phyloP scores from a whole-genome alignment of 768 basidiomycete species.

The Zangia roseola region DNA sequence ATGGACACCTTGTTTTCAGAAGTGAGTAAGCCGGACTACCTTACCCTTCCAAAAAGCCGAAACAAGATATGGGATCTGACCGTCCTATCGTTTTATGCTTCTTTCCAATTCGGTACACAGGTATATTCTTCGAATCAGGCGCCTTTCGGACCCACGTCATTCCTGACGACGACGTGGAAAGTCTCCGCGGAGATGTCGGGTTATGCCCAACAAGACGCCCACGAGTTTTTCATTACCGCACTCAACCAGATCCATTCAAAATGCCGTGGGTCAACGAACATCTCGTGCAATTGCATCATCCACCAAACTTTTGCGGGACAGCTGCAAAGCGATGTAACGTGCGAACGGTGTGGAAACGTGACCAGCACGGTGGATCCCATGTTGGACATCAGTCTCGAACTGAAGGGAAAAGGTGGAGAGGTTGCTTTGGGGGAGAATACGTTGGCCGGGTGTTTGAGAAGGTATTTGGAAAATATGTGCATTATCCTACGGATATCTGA shows the following conservation, averaged over 20 bases:
- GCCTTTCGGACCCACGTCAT: constrained; percentile 79
- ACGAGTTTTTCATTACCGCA: constrained; percentile 81
- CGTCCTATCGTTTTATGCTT: too few species aligned
- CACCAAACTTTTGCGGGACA: constrained; percentile 88
- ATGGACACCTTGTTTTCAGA: constrained; percentile 87
- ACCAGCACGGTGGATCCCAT: constrained; percentile 86
- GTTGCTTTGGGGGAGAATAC: constrained; percentile 55
- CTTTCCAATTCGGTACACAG: constrained; percentile 27
- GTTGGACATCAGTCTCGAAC: constrained; percentile 86
- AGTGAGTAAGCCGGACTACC: constrained; percentile 42
- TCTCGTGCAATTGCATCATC: constrained; percentile 86
- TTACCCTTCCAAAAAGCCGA: background rate
- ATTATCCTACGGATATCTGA: background rate
- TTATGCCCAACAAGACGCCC: constrained; percentile 93
- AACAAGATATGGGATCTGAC: background rate
- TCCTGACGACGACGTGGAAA: constrained; percentile 84
- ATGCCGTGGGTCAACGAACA: constrained; percentile 69
- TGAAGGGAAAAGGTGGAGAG: constrained; percentile 56
- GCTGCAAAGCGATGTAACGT: constrained; percentile 86
- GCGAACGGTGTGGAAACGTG: constrained; percentile 77
- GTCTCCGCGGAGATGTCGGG: constrained; percentile 78
- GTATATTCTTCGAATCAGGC: constrained; percentile 54
- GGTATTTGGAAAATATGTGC: constrained; percentile 40
- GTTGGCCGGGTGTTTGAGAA: constrained; percentile 69
- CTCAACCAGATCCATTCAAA: constrained; percentile 86